These are phyloP conservation scores for Diaporthe australafricana DNA, from an alignment of 2,329 filamentous ascomycete species.

Conservation along the genomic window DNA sequence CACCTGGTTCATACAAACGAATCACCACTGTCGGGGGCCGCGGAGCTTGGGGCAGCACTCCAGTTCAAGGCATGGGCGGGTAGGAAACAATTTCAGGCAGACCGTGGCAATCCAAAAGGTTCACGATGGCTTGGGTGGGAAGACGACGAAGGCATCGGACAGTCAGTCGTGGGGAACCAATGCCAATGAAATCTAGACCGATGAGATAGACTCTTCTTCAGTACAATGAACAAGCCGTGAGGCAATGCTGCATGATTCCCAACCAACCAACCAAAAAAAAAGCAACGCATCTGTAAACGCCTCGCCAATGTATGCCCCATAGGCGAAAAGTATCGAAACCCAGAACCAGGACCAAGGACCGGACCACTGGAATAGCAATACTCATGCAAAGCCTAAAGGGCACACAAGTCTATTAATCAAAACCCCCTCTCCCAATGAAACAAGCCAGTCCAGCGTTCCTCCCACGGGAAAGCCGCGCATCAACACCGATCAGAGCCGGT, in stretches of 20 bases:
- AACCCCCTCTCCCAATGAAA: background rate
- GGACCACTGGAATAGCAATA: background rate
- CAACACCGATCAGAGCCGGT: background rate
- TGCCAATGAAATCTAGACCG: conserved; percentile 11
- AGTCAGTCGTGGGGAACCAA: background rate
- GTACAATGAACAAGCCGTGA: conserved; percentile 6
- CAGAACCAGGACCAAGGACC: background rate
- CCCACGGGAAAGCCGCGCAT: background rate
- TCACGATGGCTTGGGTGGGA: background rate
- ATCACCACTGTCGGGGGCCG: background rate
- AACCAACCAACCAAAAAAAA: background rate
- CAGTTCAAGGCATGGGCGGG: background rate
- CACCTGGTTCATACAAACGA: background rate
- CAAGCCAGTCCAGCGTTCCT: background rate
- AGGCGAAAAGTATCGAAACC: background rate
- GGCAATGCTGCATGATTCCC: conserved; percentile 10
- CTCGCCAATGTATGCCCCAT: conserved; percentile 3
- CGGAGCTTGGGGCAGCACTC: background rate
- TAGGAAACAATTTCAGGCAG: background rate
- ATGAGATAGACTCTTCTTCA: background rate
- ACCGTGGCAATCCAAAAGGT: background rate
- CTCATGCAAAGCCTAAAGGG: background rate
- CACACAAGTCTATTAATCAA: conserved; percentile 10
- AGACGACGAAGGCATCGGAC: background rate
- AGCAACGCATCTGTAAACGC: conserved; percentile 20